A percentile compares a stretch with the other conserved stretches of the same genome.
These are phyloP conservation scores for Diaporthe ilicicola DNA, from an alignment of 2,329 filamentous ascomycete species.

Conservation along the genomic window DNA sequence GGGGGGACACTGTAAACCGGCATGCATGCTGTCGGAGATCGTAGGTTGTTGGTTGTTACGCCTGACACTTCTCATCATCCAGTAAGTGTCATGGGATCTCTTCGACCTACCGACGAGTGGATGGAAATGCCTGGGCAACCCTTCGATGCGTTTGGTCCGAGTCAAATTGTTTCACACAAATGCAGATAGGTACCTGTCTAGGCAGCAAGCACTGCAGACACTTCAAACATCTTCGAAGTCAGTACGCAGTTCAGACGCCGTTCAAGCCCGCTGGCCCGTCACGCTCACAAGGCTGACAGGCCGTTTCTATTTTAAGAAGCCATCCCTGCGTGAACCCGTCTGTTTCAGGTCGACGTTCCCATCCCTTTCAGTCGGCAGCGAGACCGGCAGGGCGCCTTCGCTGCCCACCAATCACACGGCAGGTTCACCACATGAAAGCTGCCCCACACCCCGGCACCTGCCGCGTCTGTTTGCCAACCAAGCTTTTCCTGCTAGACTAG, in stretches of 20 bases:
- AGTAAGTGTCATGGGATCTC: not conserved
- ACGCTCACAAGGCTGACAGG: slow-evolving; percentile 23
- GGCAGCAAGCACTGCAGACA: not conserved
- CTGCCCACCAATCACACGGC: not conserved
- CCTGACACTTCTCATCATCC: not conserved
- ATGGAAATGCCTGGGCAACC: not conserved
- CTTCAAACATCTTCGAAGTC: not conserved
- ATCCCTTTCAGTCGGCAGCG: slow-evolving; percentile 2
- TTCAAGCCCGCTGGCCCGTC: not conserved
- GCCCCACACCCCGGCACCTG: not conserved
- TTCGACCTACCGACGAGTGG: too few species aligned
- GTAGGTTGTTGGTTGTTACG: not conserved
- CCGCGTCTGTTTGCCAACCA: not conserved
- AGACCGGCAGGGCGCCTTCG: slow-evolving; percentile 11
- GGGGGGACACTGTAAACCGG: not conserved
- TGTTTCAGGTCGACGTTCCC: slow-evolving; percentile 23
- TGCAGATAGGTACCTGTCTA: not conserved
- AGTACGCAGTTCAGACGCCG: not conserved
- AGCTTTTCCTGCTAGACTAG: slow-evolving; percentile 4
- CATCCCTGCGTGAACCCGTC: slow-evolving; percentile 10
- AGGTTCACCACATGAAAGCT: too few species aligned
- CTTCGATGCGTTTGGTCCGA: not conserved
- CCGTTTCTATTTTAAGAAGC: slow-evolving; percentile 23
- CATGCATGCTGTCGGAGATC: not conserved
- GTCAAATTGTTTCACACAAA: slow-evolving; percentile 3